Conservation (phyloP, 1,139 yeast genomes). For the Saccharomyces pastorianus region DNA sequence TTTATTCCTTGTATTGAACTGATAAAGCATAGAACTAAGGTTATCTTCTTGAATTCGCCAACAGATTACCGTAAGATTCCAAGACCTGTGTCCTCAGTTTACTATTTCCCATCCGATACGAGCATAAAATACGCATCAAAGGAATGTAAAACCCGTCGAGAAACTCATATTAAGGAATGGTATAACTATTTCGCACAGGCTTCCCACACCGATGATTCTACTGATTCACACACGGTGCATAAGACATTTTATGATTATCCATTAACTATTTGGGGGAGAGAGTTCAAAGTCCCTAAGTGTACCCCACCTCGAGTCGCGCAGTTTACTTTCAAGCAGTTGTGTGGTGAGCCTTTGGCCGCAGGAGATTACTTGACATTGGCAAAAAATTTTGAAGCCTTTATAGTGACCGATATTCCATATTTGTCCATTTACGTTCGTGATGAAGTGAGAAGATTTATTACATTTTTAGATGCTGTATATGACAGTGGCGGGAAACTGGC, state of each 20-base stretch:
- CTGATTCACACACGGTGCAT: slow-evolving; percentile 8
- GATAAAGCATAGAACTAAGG: slow-evolving; percentile 65
- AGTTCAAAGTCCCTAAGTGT: slow-evolving; percentile 63
- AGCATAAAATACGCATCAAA: slow-evolving; percentile 39
- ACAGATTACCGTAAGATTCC: slow-evolving; percentile 89
- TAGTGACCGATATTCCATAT: slow-evolving; percentile 86
- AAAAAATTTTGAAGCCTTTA: slow-evolving; percentile 63
- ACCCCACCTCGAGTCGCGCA: slow-evolving; percentile 80
- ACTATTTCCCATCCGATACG: slow-evolving; percentile 65
- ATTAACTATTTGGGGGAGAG: slow-evolving; percentile 75
- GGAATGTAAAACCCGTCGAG: slow-evolving; percentile 45
- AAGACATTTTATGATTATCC: slow-evolving; percentile 18
- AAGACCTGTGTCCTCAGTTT: slow-evolving; percentile 73
- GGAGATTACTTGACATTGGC: slow-evolving; percentile 89
- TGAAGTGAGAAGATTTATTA: slow-evolving; percentile 80
- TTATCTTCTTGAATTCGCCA: slow-evolving; percentile 76
- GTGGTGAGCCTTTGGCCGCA: slow-evolving; percentile 86
- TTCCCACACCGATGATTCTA: slow-evolving; percentile 34
- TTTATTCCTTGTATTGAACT: slow-evolving; percentile 87
- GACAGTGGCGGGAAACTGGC: slow-evolving; percentile 83
- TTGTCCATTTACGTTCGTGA: slow-evolving; percentile 73
- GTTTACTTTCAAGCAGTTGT: slow-evolving; percentile 74
- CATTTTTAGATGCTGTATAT: slow-evolving; percentile 89
- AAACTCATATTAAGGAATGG: slow-evolving; percentile 69
- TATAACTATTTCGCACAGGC: slow-evolving; percentile 65